Evolutionary conservation across 495 filamentous ascomycete genomes (phyloP).

Genomic region (Talaromyces stipitatus): DNA sequence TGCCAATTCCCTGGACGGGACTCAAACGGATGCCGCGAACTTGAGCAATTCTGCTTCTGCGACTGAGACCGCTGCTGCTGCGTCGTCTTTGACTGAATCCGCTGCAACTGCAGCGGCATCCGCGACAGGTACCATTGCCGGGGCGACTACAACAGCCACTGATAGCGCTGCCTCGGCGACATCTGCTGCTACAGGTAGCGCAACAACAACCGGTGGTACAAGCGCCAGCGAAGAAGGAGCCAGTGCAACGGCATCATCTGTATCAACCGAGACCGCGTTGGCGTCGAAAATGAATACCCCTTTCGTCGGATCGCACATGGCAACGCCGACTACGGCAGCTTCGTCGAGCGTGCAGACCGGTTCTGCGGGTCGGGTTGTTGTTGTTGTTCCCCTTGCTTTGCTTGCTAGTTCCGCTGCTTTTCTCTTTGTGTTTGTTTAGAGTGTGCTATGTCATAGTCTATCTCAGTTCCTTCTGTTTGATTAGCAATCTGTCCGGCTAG

Average conservation of each 20-base stretch:
- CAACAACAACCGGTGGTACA: conserved; percentile 8
- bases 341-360: conserved; percentile 10
- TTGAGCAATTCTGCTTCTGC: conserved; percentile 9
- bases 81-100: not conserved
- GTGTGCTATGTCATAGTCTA: not conserved
- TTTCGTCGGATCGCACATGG: not conserved
- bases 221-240: conserved; percentile 3
- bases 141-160: not conserved
- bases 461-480: not conserved
- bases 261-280: not conserved
- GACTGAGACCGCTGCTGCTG: not conserved
- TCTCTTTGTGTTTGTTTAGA: not conserved
- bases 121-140: not conserved
- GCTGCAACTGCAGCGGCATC: not conserved
- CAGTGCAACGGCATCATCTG: conserved; percentile 3
- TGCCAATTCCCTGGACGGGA: not conserved
- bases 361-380: conserved; percentile 1
- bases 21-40: not conserved
- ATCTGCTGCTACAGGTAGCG: not conserved
- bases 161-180: conserved; percentile 9
- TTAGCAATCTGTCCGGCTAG: not conserved
- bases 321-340: not conserved
- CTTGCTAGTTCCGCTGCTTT: not conserved
- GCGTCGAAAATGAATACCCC: not conserved
- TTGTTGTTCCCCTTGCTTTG: not conserved